phyloP scores from a whole-genome alignment of 371 early-diverging fungal species.

The Nematocida displodere region DNA sequence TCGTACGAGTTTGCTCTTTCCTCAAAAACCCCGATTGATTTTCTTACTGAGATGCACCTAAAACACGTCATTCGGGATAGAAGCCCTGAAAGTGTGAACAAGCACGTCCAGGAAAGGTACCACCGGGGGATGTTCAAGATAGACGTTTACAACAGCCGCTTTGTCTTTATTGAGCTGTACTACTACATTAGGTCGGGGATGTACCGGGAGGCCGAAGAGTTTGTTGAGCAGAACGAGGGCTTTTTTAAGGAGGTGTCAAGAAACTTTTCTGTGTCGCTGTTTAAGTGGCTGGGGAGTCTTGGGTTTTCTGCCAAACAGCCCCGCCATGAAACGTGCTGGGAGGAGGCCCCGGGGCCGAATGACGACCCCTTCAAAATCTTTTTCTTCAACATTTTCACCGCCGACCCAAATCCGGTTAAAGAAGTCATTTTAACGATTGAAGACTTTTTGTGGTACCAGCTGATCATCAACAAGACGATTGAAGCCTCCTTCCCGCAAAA shows the following conservation, averaged over 20 bases:
- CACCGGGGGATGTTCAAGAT: not conserved
- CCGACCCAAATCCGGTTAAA: not conserved
- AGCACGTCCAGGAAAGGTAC: conserved; percentile 1
- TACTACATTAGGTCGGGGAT: conserved; percentile 27
- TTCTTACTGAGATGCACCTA: conserved; percentile 2
- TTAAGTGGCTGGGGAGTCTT: conserved; percentile 19
- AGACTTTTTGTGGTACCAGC: conserved; percentile 51
- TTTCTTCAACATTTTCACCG: conserved; percentile 25
- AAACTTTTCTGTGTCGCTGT: conserved; percentile 30
- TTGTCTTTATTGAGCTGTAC: conserved; percentile 23
- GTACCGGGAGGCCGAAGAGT: conserved; percentile 19
- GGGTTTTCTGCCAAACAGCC: not conserved
- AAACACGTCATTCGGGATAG: not conserved
- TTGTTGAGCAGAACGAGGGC: conserved; percentile 3
- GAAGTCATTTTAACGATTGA: conserved; percentile 27
- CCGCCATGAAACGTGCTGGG: conserved; percentile 11
- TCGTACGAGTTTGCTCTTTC: conserved; percentile 9
- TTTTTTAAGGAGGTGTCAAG: conserved; percentile 22
- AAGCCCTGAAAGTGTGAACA: not conserved
- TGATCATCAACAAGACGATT: not conserved
- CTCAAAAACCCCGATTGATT: conserved; percentile 4
- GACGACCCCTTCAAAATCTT: conserved; percentile 36
- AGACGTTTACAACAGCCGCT: conserved; percentile 21
- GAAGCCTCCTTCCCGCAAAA: not conserved
- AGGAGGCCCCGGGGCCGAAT: not conserved